Conservation (phyloP, 176 grass and related monocot genomes). For the Eragrostis nindensis region DNA sequence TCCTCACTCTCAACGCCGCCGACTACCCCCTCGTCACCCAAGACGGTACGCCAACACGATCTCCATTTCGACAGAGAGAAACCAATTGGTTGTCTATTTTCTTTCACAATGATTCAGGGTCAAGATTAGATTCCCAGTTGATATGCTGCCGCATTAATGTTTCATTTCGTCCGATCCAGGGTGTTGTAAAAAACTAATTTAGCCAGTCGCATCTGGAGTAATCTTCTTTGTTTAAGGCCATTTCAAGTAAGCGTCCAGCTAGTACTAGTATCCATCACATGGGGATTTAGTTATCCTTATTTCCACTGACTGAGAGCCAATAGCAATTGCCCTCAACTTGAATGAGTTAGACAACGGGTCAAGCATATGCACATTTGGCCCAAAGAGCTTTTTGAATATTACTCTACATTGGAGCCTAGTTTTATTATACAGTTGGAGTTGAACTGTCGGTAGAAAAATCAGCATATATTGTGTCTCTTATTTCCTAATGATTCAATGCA, state of each 20-base stretch:
- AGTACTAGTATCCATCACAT: conserved; percentile 27
- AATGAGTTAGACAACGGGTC: neutral
- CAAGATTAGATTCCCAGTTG: too few species aligned
- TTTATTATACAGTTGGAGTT: conserved; percentile 5
- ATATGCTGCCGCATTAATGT: neutral
- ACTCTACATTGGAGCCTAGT: neutral
- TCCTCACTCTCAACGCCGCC: conserved; percentile 69
- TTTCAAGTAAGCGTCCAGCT: conserved; percentile 4
- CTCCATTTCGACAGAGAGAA: neutral
- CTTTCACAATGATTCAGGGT: neutral
- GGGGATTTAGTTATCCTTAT: neutral
- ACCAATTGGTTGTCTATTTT: neutral
- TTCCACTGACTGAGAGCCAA: neutral
- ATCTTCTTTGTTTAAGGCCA: neutral
- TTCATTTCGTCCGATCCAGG: neutral
- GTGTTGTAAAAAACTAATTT: conserved; percentile 21
- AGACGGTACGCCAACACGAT: conserved; percentile 63
- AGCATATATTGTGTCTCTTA: neutral
- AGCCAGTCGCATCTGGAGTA: conserved; percentile 11
- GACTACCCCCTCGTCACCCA: conserved; percentile 88
- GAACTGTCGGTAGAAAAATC: conserved; percentile 22
- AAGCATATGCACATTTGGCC: neutral
- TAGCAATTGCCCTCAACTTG: neutral
- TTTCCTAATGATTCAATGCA: conserved; percentile 3
- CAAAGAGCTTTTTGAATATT: neutral